phyloP scores from a whole-genome alignment of 148 eudicot species.

The Amaranthus hypochondriacus region DNA sequence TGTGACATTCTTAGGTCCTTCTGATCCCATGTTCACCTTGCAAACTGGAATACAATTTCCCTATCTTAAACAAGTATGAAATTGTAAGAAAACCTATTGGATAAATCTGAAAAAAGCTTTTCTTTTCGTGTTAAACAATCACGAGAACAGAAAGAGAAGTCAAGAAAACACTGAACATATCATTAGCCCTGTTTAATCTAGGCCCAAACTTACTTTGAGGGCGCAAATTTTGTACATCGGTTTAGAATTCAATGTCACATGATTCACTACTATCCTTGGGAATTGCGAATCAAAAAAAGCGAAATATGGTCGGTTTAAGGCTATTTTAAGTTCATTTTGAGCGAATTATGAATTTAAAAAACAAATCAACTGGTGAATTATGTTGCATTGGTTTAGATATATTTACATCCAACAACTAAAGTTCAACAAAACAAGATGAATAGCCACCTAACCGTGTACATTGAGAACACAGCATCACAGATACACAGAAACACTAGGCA shows the following conservation, averaged over 20 bases:
- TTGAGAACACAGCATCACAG: neutral
- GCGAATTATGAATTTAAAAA: no score
- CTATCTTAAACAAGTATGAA: slow-evolving; percentile 15
- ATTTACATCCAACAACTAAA: no score
- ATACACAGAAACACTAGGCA: neutral
- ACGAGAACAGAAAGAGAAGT: neutral
- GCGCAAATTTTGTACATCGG: no score
- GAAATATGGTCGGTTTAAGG: no score
- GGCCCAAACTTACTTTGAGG: no score
- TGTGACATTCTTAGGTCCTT: slow-evolving; percentile 51
- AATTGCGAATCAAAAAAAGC: no score
- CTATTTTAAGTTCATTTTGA: no score
- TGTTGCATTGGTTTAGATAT: no score
- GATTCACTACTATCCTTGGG: no score
- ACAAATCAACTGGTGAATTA: no score
- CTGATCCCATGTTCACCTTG: slow-evolving; percentile 60
- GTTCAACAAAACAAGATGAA: neutral
- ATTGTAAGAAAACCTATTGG: slow-evolving; percentile 10
- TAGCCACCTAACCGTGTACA: neutral
- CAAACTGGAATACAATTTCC: slow-evolving; percentile 26
- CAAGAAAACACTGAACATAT: neutral
- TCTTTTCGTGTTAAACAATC: neutral
- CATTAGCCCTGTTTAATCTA: no score
- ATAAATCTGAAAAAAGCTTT: neutral
- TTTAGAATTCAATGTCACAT: no score